Conservation (phyloP, 2,329 filamentous ascomycete species). For the Aspergillus candidus region DNA sequence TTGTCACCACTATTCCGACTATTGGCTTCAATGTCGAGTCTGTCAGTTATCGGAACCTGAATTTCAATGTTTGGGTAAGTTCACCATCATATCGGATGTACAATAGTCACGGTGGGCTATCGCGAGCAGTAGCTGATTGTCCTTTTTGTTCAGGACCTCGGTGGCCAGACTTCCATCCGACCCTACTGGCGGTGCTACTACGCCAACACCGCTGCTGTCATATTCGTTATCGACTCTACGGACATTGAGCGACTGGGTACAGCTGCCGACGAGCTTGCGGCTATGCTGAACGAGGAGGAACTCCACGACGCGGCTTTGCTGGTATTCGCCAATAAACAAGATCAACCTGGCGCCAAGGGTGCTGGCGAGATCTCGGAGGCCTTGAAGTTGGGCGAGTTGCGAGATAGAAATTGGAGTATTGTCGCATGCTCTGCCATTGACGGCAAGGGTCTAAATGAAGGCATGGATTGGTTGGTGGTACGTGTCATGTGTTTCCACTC, state of each 20-base stretch:
- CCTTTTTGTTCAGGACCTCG: slow-evolving; percentile 61
- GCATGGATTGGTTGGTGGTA: slow-evolving; percentile 98
- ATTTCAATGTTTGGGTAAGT: slow-evolving; percentile 96
- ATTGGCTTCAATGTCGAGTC: slow-evolving; percentile 99
- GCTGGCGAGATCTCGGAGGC: slow-evolving; percentile 96
- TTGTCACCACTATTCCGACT: slow-evolving; percentile 97
- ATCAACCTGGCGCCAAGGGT: slow-evolving; percentile 93
- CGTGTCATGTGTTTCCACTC: slow-evolving; percentile 26
- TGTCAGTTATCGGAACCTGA: slow-evolving; percentile 95
- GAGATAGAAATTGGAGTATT: slow-evolving; percentile 98
- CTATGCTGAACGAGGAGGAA: slow-evolving; percentile 97
- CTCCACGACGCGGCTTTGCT: slow-evolving; percentile 84
- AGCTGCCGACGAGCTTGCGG: slow-evolving; percentile 82
- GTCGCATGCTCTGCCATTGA: slow-evolving; percentile 96
- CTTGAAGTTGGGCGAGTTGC: slow-evolving; percentile 78
- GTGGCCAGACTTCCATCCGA: slow-evolving; percentile 95
- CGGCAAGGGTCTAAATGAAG: slow-evolving; percentile 87
- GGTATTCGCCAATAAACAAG: slow-evolving; percentile 98
- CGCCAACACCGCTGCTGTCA: slow-evolving; percentile 94
- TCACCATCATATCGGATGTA: neutral
- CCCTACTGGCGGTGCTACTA: slow-evolving; percentile 99
- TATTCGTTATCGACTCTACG: slow-evolving; percentile 97
- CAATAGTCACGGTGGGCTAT: neutral
- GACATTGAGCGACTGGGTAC: slow-evolving; percentile 94
- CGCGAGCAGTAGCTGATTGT: neutral